phyloP scores from a whole-genome alignment of 2,329 filamentous ascomycete species.

The Huntiella abstrusa region DNA sequence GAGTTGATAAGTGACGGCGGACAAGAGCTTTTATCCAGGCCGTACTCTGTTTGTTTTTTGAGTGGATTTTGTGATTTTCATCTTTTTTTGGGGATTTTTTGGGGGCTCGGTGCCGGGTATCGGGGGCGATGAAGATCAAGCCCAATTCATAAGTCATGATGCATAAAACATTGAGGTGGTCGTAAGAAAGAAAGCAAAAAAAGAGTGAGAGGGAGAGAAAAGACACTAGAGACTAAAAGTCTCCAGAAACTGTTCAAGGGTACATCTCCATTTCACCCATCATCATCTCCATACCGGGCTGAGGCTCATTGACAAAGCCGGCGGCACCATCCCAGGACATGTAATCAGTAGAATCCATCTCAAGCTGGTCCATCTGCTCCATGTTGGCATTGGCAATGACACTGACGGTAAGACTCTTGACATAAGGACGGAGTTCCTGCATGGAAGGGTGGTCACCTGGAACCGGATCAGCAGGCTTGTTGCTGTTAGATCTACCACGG shows the following conservation, averaged over 20 bases:
- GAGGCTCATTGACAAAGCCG: neutral
- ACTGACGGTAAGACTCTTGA: neutral
- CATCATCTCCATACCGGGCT: neutral
- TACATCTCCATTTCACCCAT: neutral
- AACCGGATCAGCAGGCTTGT: neutral
- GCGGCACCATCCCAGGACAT: neutral
- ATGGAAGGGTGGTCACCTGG: slow-evolving; percentile 6
- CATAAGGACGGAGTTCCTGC: slow-evolving; percentile 8
- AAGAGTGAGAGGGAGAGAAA: neutral
- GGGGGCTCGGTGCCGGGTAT: neutral
- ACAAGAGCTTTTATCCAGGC: too few species aligned
- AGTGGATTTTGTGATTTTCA: slow-evolving; percentile 5
- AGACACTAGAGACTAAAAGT: neutral
- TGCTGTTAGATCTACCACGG: slow-evolving; percentile 21
- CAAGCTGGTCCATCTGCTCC: neutral
- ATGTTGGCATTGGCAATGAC: slow-evolving; percentile 1
- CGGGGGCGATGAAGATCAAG: too few species aligned
- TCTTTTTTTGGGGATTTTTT: slow-evolving; percentile 4
- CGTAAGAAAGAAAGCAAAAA: slow-evolving; percentile 1
- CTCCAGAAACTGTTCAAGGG: neutral
- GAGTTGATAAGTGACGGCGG: neutral
- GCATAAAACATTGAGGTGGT: slow-evolving; percentile 4
- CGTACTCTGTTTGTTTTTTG: slow-evolving; percentile 3
- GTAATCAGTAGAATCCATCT: neutral
- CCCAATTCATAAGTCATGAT: neutral